A percentile compares a stretch with the other conserved stretches of the same genome.
Evolutionary conservation across 768 basidiomycete species (phyloP).

Genomic region (Coprinopsis strossmayeri): DNA sequence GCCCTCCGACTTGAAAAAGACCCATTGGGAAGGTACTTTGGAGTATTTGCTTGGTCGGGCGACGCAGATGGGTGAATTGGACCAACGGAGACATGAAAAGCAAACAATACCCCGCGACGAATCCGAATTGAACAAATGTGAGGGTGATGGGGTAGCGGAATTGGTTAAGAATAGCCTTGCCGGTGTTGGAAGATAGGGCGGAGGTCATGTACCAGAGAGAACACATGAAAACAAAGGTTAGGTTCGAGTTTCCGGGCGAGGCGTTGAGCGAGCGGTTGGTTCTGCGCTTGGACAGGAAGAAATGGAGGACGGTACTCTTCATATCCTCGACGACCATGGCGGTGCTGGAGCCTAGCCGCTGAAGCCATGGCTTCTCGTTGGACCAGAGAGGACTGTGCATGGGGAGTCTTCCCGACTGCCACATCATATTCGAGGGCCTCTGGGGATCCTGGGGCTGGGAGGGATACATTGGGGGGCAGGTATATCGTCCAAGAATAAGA

Average conservation of each 20-base stretch:
- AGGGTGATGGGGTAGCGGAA: constrained; percentile 95
- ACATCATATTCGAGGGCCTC: constrained; percentile 3
- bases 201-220: constrained; percentile 90
- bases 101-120: constrained; percentile 83
- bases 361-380: constrained; percentile 11
- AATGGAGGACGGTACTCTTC: constrained; percentile 3
- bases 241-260: constrained; percentile 20
- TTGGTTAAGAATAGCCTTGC: constrained; percentile 88
- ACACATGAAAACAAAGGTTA: constrained; percentile 73
- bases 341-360: constrained; percentile 6
- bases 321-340: constrained; percentile 8
- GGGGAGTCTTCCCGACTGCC: constrained; percentile 9
- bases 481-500: background rate
- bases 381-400: constrained; percentile 10
- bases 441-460: background rate
- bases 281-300: constrained; percentile 1
- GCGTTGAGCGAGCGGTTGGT: constrained; percentile 2
- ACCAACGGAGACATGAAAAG: constrained; percentile 74
- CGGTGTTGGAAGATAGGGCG: constrained; percentile 93
- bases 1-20: constrained; percentile 94
- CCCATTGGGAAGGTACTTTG: constrained; percentile 90
- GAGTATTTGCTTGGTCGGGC: constrained; percentile 68
- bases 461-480: background rate
- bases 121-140: constrained; percentile 96
- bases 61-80: constrained; percentile 60